Conservation (phyloP, 106 monocot genomes). For the Apostasia ramifera region DNA sequence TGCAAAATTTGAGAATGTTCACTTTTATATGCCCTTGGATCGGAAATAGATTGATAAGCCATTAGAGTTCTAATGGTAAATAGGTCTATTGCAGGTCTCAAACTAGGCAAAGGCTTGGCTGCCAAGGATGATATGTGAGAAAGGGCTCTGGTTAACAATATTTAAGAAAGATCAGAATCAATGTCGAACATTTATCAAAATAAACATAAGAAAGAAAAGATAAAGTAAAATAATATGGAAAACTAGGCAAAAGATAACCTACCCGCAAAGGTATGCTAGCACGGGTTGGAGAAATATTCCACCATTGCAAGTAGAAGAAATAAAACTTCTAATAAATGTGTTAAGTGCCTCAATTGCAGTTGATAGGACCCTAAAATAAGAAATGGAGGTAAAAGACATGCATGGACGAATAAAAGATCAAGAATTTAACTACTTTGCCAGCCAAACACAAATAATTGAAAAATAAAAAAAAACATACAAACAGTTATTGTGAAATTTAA, state of each 20-base stretch:
- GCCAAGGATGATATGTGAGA: conserved; percentile 48
- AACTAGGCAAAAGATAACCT: neutral
- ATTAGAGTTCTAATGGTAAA: conserved; percentile 71
- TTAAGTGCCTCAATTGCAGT: conserved; percentile 85
- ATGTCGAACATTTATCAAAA: neutral
- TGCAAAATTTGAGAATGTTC: conserved; percentile 72
- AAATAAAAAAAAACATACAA: too few relatives aligned
- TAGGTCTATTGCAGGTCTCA: conserved; percentile 58
- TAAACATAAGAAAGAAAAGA: conserved; percentile 2
- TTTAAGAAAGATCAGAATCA: neutral
- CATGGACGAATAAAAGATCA: too few relatives aligned
- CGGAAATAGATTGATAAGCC: conserved; percentile 76
- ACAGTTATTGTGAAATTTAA: too few relatives aligned
- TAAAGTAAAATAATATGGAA: conserved; percentile 1
- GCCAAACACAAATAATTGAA: too few relatives aligned
- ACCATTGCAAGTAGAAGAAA: conserved; percentile 38
- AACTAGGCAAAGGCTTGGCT: conserved; percentile 37
- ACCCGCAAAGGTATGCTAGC: conserved; percentile 85
- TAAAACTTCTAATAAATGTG: conserved; percentile 82
- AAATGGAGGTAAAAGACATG: neutral
- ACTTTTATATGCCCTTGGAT: conserved; percentile 73
- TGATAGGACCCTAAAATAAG: conserved; percentile 54
- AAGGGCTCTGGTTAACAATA: conserved; percentile 59
- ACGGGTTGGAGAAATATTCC: conserved; percentile 91
- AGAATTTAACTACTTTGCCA: too few relatives aligned